Conservation (phyloP, 371 early-diverging fungal species). For the Actinomortierella ambigua region DNA sequence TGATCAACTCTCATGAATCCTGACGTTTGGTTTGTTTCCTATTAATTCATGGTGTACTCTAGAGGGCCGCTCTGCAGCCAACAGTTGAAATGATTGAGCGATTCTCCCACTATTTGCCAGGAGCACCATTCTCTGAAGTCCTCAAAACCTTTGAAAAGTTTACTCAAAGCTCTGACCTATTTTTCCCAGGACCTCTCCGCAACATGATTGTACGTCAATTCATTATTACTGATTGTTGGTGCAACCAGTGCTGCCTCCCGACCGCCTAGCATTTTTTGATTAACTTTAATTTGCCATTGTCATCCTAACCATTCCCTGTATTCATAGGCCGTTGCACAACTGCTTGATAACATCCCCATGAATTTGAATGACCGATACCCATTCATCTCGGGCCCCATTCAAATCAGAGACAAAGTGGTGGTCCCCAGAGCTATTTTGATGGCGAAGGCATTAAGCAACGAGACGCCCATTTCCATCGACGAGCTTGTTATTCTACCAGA, state of each 20-base stretch:
- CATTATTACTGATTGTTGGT: background rate
- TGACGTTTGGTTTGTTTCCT: slow-evolving; percentile 12
- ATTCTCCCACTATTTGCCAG: slow-evolving; percentile 78
- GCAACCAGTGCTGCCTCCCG: background rate
- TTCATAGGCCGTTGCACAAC: slow-evolving; percentile 59
- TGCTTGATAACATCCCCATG: slow-evolving; percentile 65
- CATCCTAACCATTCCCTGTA: background rate
- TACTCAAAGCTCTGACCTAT: slow-evolving; percentile 21
- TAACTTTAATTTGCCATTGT: background rate
- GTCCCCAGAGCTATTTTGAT: slow-evolving; percentile 39
- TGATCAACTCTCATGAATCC: too few relatives aligned
- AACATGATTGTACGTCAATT: slow-evolving; percentile 25
- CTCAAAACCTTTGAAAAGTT: slow-evolving; percentile 53
- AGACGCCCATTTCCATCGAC: slow-evolving; percentile 49
- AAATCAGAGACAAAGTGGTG: slow-evolving; percentile 45
- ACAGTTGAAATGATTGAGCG: slow-evolving; percentile 80
- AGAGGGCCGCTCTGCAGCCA: slow-evolving; percentile 83
- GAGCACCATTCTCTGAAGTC: slow-evolving; percentile 61
- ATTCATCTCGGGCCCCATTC: slow-evolving; percentile 72
- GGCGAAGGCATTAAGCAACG: slow-evolving; percentile 51
- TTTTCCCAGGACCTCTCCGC: slow-evolving; percentile 22
- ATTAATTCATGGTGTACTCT: slow-evolving; percentile 1
- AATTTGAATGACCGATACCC: slow-evolving; percentile 67
- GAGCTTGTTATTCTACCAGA: slow-evolving; percentile 59
- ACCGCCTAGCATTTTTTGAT: background rate